phyloP scores from a whole-genome alignment of 345 rosid genomes.

The Sisymbrium irio region DNA sequence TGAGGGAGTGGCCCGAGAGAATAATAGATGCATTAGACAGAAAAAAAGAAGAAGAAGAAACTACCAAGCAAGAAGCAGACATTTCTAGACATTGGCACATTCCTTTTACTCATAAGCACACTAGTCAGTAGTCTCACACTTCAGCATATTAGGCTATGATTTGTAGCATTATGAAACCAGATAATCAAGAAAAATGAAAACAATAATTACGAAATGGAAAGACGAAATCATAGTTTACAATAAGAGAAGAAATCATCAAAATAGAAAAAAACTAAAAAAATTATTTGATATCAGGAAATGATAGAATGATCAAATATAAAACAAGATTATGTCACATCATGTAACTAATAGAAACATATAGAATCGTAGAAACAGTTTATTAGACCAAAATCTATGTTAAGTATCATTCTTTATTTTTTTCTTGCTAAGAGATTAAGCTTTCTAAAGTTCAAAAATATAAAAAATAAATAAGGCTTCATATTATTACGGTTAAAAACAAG shows the following conservation, averaged over 20 bases:
- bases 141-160: background rate
- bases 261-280: background rate
- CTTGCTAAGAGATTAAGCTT: background rate
- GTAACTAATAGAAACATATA: background rate
- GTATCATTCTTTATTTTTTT: background rate
- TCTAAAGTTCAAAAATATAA: too few relatives aligned
- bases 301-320: background rate
- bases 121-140: background rate
- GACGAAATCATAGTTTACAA: background rate
- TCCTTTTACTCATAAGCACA: background rate
- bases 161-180: background rate
- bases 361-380: background rate
- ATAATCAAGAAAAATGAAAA: background rate
- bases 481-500: background rate
- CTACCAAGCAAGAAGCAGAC: constrained; percentile 20
- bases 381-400: background rate
- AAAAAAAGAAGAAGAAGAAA: background rate
- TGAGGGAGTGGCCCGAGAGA: constrained; percentile 18
- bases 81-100: background rate
- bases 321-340: background rate
- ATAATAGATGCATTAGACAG: constrained; percentile 13
- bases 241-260: background rate
- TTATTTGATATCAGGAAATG: background rate
- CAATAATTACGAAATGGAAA: background rate
- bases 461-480: too few relatives aligned